Evolutionary conservation across 352 stramenopile species (phyloP).

Genomic region (Pythium rishiriense): DNA sequence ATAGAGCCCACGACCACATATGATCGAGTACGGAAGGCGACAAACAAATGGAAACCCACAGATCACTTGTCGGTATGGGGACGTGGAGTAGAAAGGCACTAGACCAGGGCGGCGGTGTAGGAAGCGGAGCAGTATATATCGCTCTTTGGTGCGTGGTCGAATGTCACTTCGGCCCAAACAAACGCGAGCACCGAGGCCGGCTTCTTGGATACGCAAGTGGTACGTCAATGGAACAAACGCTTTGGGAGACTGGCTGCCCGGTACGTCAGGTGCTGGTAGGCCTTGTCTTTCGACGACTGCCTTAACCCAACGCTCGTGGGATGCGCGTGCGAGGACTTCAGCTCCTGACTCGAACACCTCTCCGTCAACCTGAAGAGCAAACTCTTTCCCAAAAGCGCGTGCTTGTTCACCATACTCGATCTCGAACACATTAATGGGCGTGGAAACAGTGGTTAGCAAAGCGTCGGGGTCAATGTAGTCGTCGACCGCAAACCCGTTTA

Average conservation of each 20-base stretch:
- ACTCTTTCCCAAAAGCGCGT: neutral
- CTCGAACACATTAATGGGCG: conserved; percentile 45
- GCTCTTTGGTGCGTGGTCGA: conserved; percentile 9
- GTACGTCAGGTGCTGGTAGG: neutral
- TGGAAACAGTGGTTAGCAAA: conserved; percentile 29
- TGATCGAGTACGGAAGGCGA: conserved; percentile 12
- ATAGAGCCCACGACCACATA: conserved; percentile 41
- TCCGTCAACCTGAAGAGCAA: neutral
- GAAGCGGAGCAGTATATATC: conserved; percentile 42
- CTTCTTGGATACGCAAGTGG: conserved; percentile 17
- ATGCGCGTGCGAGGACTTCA: conserved; percentile 15
- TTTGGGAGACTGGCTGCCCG: neutral
- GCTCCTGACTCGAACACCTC: conserved; percentile 12
- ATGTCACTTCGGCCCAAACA: conserved; percentile 15
- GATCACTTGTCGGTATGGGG: conserved; percentile 34
- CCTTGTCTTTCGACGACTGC: conserved; percentile 19
- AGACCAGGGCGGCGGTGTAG: conserved; percentile 41
- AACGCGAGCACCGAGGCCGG: neutral
- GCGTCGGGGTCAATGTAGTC: conserved; percentile 37
- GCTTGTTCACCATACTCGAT: conserved; percentile 30
- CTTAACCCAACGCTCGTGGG: conserved; percentile 31
- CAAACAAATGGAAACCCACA: conserved; percentile 45
- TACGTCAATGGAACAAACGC: conserved; percentile 3
- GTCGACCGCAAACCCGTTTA: conserved; percentile 32
- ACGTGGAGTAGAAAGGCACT: conserved; percentile 57